Evolutionary conservation across 306 rosid genomes (phyloP).

Genomic region (Macrotyloma uniflorum): DNA sequence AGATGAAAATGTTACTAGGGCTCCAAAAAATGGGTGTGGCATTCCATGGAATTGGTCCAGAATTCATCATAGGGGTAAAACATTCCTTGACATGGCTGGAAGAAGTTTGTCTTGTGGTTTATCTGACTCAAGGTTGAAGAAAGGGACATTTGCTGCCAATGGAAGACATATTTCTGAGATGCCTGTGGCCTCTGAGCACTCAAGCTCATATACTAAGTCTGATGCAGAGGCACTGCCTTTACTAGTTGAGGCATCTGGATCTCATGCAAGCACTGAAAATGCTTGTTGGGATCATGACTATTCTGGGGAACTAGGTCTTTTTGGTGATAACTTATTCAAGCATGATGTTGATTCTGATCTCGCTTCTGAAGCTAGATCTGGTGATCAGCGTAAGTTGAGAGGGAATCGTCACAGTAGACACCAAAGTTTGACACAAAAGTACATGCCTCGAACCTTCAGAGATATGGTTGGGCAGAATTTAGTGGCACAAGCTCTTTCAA

Average conservation of each 20-base stretch:
- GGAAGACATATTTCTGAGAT: conserved; percentile 67
- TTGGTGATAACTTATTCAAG: conserved; percentile 78
- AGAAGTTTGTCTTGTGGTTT: conserved; percentile 93
- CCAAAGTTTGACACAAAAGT: conserved; percentile 85
- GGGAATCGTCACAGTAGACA: conserved; percentile 66
- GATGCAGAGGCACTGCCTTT: conserved; percentile 86
- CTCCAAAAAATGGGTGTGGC: conserved; percentile 94
- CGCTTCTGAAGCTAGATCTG: conserved; percentile 91
- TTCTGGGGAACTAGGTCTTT: conserved; percentile 94
- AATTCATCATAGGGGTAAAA: conserved; percentile 91
- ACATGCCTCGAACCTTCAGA: conserved; percentile 84
- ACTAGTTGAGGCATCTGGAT: conserved; percentile 86
- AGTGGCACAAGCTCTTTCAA: conserved; percentile 95
- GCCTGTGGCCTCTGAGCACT: conserved; percentile 69
- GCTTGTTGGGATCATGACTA: conserved; percentile 80
- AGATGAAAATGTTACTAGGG: conserved; percentile 72
- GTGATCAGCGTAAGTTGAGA: conserved; percentile 64
- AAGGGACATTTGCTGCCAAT: conserved; percentile 58
- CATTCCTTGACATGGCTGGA: conserved; percentile 93
- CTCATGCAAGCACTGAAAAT: conserved; percentile 76
- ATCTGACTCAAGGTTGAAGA: conserved; percentile 80
- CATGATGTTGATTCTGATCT: conserved; percentile 83
- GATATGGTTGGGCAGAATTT: conserved; percentile 93
- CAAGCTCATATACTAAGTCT: conserved; percentile 70
- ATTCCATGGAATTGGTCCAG: conserved; percentile 99